Evolutionary conservation across 2,329 filamentous ascomycete species (phyloP).

Genomic region (Amesomyces nigricolor): DNA sequence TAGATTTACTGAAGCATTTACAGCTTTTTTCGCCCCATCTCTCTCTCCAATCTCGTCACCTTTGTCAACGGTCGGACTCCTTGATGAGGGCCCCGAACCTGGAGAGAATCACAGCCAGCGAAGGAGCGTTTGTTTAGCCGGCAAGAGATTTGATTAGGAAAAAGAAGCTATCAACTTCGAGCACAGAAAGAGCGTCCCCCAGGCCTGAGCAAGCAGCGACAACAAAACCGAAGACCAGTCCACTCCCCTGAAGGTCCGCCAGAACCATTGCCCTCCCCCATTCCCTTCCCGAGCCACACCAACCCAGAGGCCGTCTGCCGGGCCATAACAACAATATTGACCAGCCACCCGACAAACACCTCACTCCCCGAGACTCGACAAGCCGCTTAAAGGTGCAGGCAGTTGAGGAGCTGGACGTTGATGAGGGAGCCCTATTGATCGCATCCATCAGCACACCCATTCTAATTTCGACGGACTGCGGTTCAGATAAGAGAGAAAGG

Average conservation of each 20-base stretch:
- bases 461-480: not conserved
- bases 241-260: not conserved
- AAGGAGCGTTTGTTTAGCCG: too few species aligned
- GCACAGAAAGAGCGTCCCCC: not conserved
- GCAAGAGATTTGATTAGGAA: too few species aligned
- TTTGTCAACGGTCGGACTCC: too few species aligned
- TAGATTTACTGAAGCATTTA: too few species aligned
- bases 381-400: conserved; percentile 2
- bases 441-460: not conserved
- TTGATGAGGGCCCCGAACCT: too few species aligned
- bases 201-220: not conserved
- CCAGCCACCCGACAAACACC: too few species aligned
- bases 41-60: too few species aligned
- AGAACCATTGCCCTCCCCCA: not conserved
- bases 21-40: too few species aligned
- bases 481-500: not conserved
- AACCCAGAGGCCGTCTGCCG: too few species aligned
- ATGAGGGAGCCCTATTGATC: not conserved
- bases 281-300: not conserved
- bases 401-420: conserved; percentile 11
- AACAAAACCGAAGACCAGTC: not conserved
- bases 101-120: too few species aligned
- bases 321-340: too few species aligned
- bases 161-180: not conserved
- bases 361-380: too few species aligned